Evolutionary conservation across 108 stramenopile species (phyloP).

Genomic region (Skeletonema marinoi): DNA sequence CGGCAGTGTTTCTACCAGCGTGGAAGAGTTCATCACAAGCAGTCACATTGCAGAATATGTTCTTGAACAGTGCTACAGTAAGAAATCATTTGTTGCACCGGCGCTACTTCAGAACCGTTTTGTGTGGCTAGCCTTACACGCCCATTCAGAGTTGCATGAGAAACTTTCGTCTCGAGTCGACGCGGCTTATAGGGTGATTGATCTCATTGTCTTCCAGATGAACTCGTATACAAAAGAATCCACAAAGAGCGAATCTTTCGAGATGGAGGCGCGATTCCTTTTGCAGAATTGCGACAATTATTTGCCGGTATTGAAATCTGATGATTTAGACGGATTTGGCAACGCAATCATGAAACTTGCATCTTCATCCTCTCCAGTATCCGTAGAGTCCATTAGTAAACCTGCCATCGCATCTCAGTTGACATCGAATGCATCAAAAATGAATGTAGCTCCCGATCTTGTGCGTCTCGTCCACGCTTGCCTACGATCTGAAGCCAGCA

Average conservation of each 20-base stretch:
- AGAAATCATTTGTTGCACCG: background rate
- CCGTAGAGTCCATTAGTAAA: constrained; percentile 29
- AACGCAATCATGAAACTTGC: constrained; percentile 18
- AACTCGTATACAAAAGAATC: constrained; percentile 35
- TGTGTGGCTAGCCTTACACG: constrained; percentile 38
- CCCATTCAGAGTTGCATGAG: constrained; percentile 26
- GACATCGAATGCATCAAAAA: background rate
- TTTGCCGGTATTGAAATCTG: constrained; percentile 1
- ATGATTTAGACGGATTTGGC: constrained; percentile 15
- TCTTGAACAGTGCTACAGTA: constrained; percentile 2
- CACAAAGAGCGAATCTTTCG: constrained; percentile 21
- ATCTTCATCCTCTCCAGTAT: constrained; percentile 17
- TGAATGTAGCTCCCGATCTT: constrained; percentile 4
- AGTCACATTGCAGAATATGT: constrained; percentile 9
- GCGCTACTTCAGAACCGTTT: constrained; percentile 22
- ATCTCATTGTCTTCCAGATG: constrained; percentile 35
- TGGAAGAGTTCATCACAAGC: constrained; percentile 21
- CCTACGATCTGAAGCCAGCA: constrained; percentile 28
- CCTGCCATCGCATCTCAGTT: constrained; percentile 32
- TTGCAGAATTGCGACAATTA: constrained; percentile 8
- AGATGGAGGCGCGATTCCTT: constrained; percentile 28
- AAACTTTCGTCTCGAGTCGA: background rate
- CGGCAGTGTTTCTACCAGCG: background rate
- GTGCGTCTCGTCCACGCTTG: constrained; percentile 23
- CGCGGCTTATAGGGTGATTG: background rate